Evolutionary conservation across 257 asterid genomes (phyloP).

Genomic region (Plectranthus barbatus): DNA sequence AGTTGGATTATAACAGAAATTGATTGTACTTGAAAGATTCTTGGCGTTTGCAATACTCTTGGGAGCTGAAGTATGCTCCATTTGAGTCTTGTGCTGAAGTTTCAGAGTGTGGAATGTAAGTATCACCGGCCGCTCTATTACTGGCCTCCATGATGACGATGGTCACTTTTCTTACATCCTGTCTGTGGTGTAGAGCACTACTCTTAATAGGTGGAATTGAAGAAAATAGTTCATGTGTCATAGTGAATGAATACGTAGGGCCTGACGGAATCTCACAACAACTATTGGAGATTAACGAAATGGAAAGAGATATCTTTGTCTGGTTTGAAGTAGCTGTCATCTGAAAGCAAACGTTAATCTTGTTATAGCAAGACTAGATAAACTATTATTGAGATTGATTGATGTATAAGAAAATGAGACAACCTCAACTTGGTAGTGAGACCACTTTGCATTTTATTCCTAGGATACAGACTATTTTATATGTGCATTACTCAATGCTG

Average conservation of each 20-base stretch:
- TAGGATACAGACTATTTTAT: not conserved
- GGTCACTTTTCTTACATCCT: no score
- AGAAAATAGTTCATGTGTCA: not conserved
- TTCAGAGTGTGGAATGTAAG: slow-evolving; percentile 4
- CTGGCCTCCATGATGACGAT: slow-evolving; percentile 16
- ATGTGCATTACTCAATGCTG: no score
- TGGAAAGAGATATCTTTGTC: slow-evolving; percentile 5
- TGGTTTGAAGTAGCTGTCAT: slow-evolving; percentile 6
- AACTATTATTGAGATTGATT: not conserved
- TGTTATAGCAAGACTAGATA: not conserved
- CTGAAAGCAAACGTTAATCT: not conserved
- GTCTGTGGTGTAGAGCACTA: not conserved
- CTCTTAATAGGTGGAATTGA: not conserved
- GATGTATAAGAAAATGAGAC: not conserved
- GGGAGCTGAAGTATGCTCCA: slow-evolving; percentile 9
- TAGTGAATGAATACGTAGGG: slow-evolving; percentile 14
- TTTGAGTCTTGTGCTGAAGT: slow-evolving; percentile 17
- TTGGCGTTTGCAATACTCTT: not conserved
- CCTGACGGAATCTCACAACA: slow-evolving; percentile 15
- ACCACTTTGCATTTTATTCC: not conserved
- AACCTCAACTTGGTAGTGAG: slow-evolving; percentile 8
- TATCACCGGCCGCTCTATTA: not conserved
- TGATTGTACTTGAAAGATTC: slow-evolving; percentile 21
- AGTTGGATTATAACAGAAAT: no score
- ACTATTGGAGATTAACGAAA: not conserved